Evolutionary conservation across 148 eudicot species (phyloP).

Genomic region (Gaultheria prostrata): DNA sequence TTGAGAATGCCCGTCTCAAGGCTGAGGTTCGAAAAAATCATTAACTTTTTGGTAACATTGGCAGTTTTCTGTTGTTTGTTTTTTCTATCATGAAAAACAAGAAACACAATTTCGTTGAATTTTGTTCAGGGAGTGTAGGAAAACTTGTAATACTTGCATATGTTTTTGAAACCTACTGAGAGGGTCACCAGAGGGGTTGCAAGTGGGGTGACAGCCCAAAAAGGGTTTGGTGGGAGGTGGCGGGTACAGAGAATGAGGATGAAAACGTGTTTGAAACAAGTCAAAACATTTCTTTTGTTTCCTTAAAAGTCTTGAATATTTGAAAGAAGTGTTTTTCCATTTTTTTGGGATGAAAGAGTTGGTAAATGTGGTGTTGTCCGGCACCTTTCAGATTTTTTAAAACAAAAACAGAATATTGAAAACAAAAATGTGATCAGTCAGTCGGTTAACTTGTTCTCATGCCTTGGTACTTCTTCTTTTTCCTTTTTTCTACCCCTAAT

Average conservation of each 20-base stretch:
- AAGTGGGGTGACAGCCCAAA: background rate
- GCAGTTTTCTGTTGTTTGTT: background rate
- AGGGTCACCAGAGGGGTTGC: background rate
- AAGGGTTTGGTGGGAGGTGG: background rate
- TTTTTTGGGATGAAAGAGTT: background rate
- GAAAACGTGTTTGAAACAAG: background rate
- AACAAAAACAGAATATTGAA: background rate
- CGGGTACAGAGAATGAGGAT: background rate
- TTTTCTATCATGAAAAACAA: background rate
- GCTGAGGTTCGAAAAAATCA: conserved; percentile 54
- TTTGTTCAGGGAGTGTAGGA: background rate
- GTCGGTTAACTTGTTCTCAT: background rate
- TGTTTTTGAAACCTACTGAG: background rate
- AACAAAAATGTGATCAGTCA: background rate
- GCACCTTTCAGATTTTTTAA: background rate
- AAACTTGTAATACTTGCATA: background rate
- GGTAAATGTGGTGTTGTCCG: background rate
- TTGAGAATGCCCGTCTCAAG: conserved; percentile 90
- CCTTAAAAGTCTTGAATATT: background rate
- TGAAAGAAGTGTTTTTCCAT: background rate
- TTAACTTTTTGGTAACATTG: background rate
- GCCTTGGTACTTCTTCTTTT: background rate
- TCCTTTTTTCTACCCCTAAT: background rate
- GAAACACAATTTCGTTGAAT: background rate
- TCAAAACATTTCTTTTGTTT: background rate